These are phyloP conservation scores for Mytilinidion resinicola DNA, from an alignment of 495 filamentous ascomycete genomes.

Conservation along the genomic window DNA sequence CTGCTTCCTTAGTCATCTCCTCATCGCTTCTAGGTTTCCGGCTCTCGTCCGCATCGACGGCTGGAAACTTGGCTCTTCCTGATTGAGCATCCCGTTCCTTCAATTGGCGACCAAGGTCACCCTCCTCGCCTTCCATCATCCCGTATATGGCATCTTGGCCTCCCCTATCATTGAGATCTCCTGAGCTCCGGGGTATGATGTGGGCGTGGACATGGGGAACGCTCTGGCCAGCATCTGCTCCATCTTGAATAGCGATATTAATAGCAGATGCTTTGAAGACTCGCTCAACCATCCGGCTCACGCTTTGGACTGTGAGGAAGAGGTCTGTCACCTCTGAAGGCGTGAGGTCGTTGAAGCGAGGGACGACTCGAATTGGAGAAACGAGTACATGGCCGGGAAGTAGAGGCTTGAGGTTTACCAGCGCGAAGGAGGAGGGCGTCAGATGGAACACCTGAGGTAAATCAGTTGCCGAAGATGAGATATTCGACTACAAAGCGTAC, in stretches of 20 bases:
- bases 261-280: conserved; percentile 56
- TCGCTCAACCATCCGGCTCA: conserved; percentile 69
- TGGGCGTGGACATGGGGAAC: conserved; percentile 91
- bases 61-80: conserved; percentile 43
- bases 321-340: conserved; percentile 71
- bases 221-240: conserved; percentile 77
- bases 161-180: conserved; percentile 48
- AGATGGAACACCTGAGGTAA: conserved; percentile 55
- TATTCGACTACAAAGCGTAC: not conserved
- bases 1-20: conserved; percentile 78
- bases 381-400: conserved; percentile 91
- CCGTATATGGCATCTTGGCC: conserved; percentile 66
- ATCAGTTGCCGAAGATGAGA: not conserved
- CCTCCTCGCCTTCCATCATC: conserved; percentile 76
- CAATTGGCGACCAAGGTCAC: conserved; percentile 64
- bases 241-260: conserved; percentile 93
- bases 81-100: conserved; percentile 41
- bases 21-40: conserved; percentile 61
- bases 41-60: conserved; percentile 56
- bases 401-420: conserved; percentile 92
- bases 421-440: conserved; percentile 70
- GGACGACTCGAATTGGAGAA: conserved; percentile 56
- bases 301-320: conserved; percentile 73
- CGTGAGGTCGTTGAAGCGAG: conserved; percentile 69
- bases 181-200: conserved; percentile 69